Base-by-base conservation (phyloP, 352 stramenopile genomes). In the Pythium plurisporium region DNA sequence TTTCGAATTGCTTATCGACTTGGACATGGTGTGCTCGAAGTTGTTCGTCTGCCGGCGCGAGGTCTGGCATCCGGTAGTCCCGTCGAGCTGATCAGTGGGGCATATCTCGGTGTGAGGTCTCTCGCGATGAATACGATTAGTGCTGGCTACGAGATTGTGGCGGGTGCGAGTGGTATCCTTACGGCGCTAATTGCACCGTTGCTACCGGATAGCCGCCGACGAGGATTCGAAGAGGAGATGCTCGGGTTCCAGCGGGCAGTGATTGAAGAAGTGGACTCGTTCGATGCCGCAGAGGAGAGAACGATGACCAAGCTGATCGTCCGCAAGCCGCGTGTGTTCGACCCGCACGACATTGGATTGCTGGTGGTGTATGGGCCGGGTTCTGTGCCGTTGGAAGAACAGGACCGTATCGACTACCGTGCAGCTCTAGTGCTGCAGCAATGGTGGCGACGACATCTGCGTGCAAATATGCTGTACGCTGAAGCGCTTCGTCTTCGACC, bases 81-180 rank as follows among this genome's bases (percentile, higher is more conserved):
- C 2, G 72, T 95, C 10, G 86, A 95, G 55, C 60, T 95, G 12
- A 74, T 95, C 56, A 91, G 74, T 56, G 86, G 86, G 5, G 66
- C 86, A 11, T 95, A 95, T 49, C 64, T 95, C 15, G 86, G 86
- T 44, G 82, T 95, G 5, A 78, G 84, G 6, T 93, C 83, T 12
- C 64, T 95, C 22, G 86, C 82, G 1, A 95, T 94, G 86, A 95
- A 95, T 51, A 86, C 79, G 5, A 95, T 95, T 64, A 95, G 86
- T 58, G 86, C 83, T 19, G 88, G 83, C 9, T 95, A 95, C 60
- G 86, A 95, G 62, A 92, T 93, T 45, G 79, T 95, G 8, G 86
- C 86, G 0, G 86, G 86, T 14, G 81, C 77, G 15, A 88, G 80
- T 1, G 86, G 80, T 2, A 89, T 94, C 40, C 61, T 94, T 0